Conservation (phyloP, 352 stramenopile species). For the Pythium coloratum region DNA sequence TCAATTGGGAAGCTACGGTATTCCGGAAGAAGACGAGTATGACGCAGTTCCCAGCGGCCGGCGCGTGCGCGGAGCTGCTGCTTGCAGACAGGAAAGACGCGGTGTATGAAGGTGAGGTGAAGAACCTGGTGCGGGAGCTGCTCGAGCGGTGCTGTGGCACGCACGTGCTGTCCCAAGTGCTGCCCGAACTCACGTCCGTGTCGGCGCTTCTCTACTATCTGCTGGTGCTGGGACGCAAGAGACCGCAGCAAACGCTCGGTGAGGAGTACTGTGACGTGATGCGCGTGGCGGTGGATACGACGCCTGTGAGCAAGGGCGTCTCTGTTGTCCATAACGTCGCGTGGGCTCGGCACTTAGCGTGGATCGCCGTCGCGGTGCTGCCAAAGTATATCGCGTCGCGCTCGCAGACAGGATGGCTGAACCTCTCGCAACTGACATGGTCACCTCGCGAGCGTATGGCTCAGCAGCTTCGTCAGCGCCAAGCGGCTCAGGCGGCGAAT, state of each 20-base stretch:
- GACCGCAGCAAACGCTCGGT: slow-evolving; percentile 79
- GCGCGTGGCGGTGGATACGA: slow-evolving; percentile 38
- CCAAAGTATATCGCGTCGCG: slow-evolving; percentile 60
- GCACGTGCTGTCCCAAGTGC: slow-evolving; percentile 75
- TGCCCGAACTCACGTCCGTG: slow-evolving; percentile 66
- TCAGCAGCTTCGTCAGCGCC: slow-evolving; percentile 62
- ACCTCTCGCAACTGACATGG: slow-evolving; percentile 57
- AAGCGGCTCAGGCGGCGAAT: slow-evolving; percentile 22
- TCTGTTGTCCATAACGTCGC: slow-evolving; percentile 34
- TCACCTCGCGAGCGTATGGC: slow-evolving; percentile 79
- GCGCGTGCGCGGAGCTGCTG: slow-evolving; percentile 72
- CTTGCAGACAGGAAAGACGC: slow-evolving; percentile 72
- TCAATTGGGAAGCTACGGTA: not conserved
- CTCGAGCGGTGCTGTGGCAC: slow-evolving; percentile 67
- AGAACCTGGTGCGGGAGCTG: slow-evolving; percentile 72
- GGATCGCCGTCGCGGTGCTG: slow-evolving; percentile 57
- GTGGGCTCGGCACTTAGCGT: slow-evolving; percentile 44
- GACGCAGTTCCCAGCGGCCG: slow-evolving; percentile 51
- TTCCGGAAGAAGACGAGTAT: slow-evolving; percentile 11
- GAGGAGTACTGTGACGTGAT: slow-evolving; percentile 88
- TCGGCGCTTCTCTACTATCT: slow-evolving; percentile 71
- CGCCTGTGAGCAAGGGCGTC: not conserved
- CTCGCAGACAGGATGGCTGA: slow-evolving; percentile 72
- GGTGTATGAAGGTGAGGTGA: slow-evolving; percentile 71
- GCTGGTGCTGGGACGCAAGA: slow-evolving; percentile 51